Evolutionary conservation across 2,329 filamentous ascomycete species (phyloP), one percentile per base, ranked within the genome.

Genomic region (Tolypocladium album): DNA sequence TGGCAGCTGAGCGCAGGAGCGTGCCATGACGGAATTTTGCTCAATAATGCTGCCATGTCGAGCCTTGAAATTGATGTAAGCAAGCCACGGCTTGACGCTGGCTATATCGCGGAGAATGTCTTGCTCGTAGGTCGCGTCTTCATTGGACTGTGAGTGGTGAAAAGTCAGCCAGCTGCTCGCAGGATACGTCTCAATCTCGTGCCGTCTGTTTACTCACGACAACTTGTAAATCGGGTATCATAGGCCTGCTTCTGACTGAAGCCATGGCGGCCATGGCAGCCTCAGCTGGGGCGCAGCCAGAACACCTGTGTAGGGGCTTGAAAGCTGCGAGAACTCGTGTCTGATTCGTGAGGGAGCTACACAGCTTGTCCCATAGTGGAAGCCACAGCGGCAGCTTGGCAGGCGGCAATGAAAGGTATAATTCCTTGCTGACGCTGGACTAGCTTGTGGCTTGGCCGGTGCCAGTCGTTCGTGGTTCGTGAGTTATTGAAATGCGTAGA

Each of bases 101-200:
- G 88, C 88, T 11, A 87, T 85, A 69, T 95, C 90, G 67, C 92
- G 89, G 65, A 94, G 79, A 62, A 97, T 86, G 74, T 99, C 94
- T 76, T 97, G 92, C 77, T 99, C 95, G 80, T 97, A 99, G 62
- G 96, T 84, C 59, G 90, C 88, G 77, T 99, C 94, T 77, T 95
- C 91, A 71, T 92, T 89, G 67, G 86, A 82, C 85, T 93, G 65
- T 2, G 67, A 65, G 68, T 67, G 43, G 47, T 39, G 65, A 55
- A 38, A 20, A 13, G 50, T 55, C 31, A 55, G 50, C 17, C 9
- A 36, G 3, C 36, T 36, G 31, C 27, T 3, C 12, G 31, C 50
- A 55, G 20, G 36, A n/a, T 6, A 22, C 20, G 20, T 38, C 31
- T 22, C 50, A 13, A 17, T 17, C 20, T 12, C 34, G 50, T 13